phyloP scores from a whole-genome alignment of 805 yeast species.

The Starmerella vaccinii region DNA sequence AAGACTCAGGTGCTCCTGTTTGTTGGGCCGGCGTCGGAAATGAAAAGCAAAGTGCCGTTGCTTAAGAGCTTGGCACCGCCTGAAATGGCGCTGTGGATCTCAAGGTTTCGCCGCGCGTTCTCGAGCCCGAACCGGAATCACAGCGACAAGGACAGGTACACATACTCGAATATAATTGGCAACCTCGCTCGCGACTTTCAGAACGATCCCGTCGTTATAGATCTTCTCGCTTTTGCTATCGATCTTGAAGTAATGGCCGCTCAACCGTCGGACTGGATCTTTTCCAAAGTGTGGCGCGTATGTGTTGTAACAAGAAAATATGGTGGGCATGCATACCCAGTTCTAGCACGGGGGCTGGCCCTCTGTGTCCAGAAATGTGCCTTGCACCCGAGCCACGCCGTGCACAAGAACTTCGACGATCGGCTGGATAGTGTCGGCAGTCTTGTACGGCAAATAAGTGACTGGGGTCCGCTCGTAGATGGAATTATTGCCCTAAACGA shows the following conservation, averaged over 20 bases:
- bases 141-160: background rate
- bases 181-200: background rate
- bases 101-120: background rate
- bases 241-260: background rate
- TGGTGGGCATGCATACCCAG: background rate
- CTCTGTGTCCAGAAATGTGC: background rate
- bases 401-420: too few species aligned
- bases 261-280: background rate
- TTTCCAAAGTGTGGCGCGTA: background rate
- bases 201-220: background rate
- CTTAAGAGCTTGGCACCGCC: background rate
- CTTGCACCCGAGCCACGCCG: background rate
- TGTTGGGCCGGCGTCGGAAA: background rate
- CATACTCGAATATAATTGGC: background rate
- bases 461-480: slow-evolving; percentile 1
- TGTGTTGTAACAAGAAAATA: background rate
- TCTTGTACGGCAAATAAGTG: background rate
- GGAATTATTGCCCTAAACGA: background rate
- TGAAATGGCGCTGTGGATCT: background rate
- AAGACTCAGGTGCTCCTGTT: too few species aligned
- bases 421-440: background rate
- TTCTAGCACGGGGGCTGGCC: background rate
- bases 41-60: background rate
- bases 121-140: background rate
- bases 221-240: background rate